Base-by-base conservation (phyloP, 2,329 filamentous ascomycete species). In the Phialophora tarda region DNA sequence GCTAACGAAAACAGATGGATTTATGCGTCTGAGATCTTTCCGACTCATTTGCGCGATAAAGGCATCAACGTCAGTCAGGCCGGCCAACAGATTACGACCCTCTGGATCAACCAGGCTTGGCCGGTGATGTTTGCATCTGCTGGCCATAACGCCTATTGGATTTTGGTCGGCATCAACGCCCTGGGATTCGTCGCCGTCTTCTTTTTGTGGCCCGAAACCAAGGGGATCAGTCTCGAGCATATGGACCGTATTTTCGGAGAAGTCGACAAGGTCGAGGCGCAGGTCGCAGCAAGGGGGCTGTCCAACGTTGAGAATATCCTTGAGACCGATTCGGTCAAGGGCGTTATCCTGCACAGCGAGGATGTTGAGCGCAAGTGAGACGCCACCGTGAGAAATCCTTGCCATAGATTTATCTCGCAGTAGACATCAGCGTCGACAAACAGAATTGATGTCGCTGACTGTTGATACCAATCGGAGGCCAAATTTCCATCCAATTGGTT, bases 161-260 rank as follows among this genome's bases (percentile, higher is more conserved):
- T 81, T 4, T 67, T 80, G 6, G 79, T 80, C 55, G 68, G 70
- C 1, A 70, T 81, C 5, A 81, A 81, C 67, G 71, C 77, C 34
- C 71, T 75, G 48, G 77, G 77, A 10, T 80, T 71, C 72, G 62
- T 78, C 21, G 75, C 74, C 1, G 76, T 78, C 17, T 72, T 73
- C 34, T 73, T 78, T 50, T 73, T 78, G 54, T 72, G 77, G 12
- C 77, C 76, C 0, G 77, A 78, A 65, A 78, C 75, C 10, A 78
- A 78, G 59, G 75, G 74, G 4, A 69, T 78, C 14, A 74, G 74
- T 14, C 66, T 59, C 77, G 76, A 78, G 67, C 71, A 74, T 12
- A 78, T 78, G 76, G 77, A 78, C 56, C 73, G 70, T 60, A 73
- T 78, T 10, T 78, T 78, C 48, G 75, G 76, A 2, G 75, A 76